phyloP scores from a whole-genome alignment of 768 basidiomycete genomes.

The Boletales sp. region DNA sequence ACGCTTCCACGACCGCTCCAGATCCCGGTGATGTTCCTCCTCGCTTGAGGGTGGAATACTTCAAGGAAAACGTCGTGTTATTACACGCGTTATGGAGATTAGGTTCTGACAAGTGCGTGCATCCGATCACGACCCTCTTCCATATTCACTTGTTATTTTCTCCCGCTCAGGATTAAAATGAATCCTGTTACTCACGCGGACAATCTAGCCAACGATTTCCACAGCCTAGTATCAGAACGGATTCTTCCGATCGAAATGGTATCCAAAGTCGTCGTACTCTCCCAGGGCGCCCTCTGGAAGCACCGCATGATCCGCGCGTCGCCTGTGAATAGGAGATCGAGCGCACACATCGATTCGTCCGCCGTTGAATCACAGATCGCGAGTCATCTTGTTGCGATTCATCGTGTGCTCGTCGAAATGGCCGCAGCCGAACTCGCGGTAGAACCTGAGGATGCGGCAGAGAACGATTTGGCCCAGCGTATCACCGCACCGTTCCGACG shows the following conservation, averaged over 20 bases:
- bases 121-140: neutral
- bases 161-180: constrained; percentile 32
- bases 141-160: neutral
- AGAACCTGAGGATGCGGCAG: constrained; percentile 49
- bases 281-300: constrained; percentile 83
- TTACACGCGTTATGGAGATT: constrained; percentile 73
- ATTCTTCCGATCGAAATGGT: constrained; percentile 74
- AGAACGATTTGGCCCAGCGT: constrained; percentile 66
- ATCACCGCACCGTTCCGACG: constrained; percentile 87
- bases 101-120: constrained; percentile 52
- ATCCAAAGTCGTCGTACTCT: constrained; percentile 65
- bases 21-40: constrained; percentile 39
- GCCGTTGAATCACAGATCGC: constrained; percentile 64
- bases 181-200: constrained; percentile 47
- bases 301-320: constrained; percentile 66
- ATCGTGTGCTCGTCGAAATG: constrained; percentile 60
- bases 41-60: constrained; percentile 53
- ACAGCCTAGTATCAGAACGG: constrained; percentile 59
- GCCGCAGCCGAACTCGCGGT: constrained; percentile 59
- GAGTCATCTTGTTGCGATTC: constrained; percentile 62
- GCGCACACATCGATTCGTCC: constrained; percentile 22
- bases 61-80: constrained; percentile 73
- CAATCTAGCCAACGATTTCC: constrained; percentile 54
- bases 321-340: constrained; percentile 25
- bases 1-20: constrained; percentile 28